Evolutionary conservation across 2,329 filamentous ascomycete genomes (phyloP), one percentile per base, ranked within the genome.

Genomic region (Fusarium sp.): DNA sequence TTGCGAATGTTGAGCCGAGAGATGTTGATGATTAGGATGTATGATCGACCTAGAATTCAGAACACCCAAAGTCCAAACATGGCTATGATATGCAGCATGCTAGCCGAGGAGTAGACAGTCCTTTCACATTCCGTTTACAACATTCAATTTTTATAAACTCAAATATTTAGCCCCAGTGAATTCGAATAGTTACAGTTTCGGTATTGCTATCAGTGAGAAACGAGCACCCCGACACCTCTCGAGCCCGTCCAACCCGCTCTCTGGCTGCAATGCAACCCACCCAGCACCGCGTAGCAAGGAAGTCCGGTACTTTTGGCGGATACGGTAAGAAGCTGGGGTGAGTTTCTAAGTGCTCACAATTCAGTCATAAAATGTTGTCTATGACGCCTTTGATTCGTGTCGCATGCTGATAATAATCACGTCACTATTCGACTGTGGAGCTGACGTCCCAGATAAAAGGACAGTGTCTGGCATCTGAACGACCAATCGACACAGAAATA

Each of bases 11-110:
- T 7, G 59, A 65, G 10, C 59, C 37, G 7, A 48, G 63, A 7
- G 48, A 63, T 21, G 37, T 48, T 19, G 62, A 65, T 37, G 62
- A 63, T 8, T 65, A 63, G 49, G 19, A 7, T 7, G 19, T 23
- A 0, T 19, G 5, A 15, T 51, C 1, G n/a, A 10, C 10, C 16
- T 10, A 19, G n/a, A 19, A 2, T 19, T 25, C 7, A 4, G 0
- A 3, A 8, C 11, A 0, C 46, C 10, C 14, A 14, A n/a, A 48
- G 0, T 3, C 3, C 14, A 12, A 11, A 4, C 3, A 16, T 3
- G 12, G 9, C 3, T 23, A 51, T 21, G 12, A 21, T 12, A 10
- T 31, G n/a, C n/a, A n/a, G n/a, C n/a, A n/a, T n/a, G 15, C 3
- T 7, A 31, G 21, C 14, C 5, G 5, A 31, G 21, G 12, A 12